These are phyloP conservation scores for Parachaetomium inaequale DNA, from an alignment of 495 filamentous ascomycete species.

Conservation along the genomic window DNA sequence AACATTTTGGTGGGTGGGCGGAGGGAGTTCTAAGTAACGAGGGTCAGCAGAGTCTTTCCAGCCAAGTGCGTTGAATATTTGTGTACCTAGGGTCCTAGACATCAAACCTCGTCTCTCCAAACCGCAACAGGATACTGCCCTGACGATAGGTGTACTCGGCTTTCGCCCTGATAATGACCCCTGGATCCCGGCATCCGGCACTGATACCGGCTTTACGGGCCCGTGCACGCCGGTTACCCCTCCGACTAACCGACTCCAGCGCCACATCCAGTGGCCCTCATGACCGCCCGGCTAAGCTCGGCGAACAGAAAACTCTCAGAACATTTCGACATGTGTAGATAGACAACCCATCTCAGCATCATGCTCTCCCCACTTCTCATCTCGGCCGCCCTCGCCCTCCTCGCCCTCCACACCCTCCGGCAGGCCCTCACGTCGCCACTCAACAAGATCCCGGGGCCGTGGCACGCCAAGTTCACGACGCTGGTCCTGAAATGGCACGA, in stretches of 20 bases:
- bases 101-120: not conserved
- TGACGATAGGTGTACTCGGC: too few relatives aligned
- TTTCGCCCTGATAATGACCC: too few relatives aligned
- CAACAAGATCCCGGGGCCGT: constrained; percentile 51
- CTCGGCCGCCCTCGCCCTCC: constrained; percentile 14
- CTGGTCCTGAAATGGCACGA: constrained; percentile 55
- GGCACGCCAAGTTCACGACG: constrained; percentile 51
- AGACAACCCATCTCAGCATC: not conserved
- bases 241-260: constrained; percentile 3
- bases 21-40: too few relatives aligned
- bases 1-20: not conserved
- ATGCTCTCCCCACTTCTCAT: constrained; percentile 27
- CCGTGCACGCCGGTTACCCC: constrained; percentile 20
- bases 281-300: not conserved
- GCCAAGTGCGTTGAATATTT: not conserved
- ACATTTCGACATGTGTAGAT: not conserved
- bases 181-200: not conserved
- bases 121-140: too few relatives aligned
- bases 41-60: not conserved
- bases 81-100: not conserved
- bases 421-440: constrained; percentile 38
- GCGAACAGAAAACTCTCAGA: not conserved
- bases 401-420: constrained; percentile 23
- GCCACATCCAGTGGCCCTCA: not conserved
- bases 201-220: constrained; percentile 1